Percentiles rank a stretch among this genome's conserved stretches.
phyloP scores from a whole-genome alignment of 192 early-diverging fungal species.

The Gigaspora rosea region DNA sequence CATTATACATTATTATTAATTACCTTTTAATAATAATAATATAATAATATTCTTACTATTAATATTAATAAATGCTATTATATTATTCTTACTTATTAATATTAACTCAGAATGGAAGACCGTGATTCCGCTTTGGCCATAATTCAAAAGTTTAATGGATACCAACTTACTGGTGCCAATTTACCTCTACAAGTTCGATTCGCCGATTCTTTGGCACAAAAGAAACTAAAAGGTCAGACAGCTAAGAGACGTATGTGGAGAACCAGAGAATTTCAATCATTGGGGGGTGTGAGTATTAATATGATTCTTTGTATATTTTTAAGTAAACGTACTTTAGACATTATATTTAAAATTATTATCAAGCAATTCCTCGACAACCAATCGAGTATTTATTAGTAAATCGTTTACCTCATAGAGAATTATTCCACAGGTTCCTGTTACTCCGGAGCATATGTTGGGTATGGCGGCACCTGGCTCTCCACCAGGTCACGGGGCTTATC shows the following conservation, averaged over 20 bases:
- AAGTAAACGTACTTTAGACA: background rate
- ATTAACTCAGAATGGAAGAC: conserved; percentile 59
- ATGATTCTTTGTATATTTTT: background rate
- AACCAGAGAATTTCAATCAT: conserved; percentile 44
- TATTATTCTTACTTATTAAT: background rate
- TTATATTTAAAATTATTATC: background rate
- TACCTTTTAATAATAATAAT: too few species aligned
- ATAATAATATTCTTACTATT: background rate
- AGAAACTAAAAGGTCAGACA: conserved; percentile 70
- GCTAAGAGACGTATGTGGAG: conserved; percentile 46
- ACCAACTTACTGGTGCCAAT: conserved; percentile 57
- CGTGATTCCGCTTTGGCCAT: conserved; percentile 65
- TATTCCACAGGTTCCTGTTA: conserved; percentile 39
- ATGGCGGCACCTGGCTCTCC: conserved; percentile 38
- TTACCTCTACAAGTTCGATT: conserved; percentile 77
- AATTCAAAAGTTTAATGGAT: conserved; percentile 68
- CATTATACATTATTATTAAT: too few species aligned
- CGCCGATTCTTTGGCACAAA: conserved; percentile 78
- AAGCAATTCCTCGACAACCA: too few species aligned
- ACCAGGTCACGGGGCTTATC: conserved; percentile 16
- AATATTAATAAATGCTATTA: background rate
- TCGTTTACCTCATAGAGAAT: background rate
- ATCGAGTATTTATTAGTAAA: background rate
- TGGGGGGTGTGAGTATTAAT: conserved; percentile 33
- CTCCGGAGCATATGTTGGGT: conserved; percentile 52